Percentiles rank a stretch among this genome's conserved stretches.
phyloP scores from a whole-genome alignment of 1,284 basidiomycete genomes.

The Microbotryomycetes sp. region DNA sequence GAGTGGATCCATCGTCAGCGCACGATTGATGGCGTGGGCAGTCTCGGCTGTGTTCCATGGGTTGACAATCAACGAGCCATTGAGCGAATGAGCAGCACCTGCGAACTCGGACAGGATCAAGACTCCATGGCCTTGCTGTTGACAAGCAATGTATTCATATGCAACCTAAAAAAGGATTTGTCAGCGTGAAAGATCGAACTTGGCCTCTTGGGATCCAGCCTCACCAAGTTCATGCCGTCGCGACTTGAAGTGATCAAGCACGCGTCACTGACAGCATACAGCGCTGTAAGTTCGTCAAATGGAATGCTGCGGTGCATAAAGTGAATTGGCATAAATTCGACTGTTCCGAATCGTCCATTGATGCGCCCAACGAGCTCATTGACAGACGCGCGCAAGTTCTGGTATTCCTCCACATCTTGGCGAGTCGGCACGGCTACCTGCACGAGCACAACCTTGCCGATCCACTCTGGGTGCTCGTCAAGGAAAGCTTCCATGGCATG shows the following conservation, averaged over 20 bases:
- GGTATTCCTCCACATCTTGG: constrained; percentile 98
- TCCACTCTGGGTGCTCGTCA: constrained; percentile 96
- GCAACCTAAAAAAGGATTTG: constrained; percentile 64
- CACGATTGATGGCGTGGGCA: constrained; percentile 89
- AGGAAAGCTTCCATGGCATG: constrained; percentile 95
- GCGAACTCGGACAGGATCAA: constrained; percentile 99
- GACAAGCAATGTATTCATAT: constrained; percentile 97
- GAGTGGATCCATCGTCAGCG: constrained; percentile 78
- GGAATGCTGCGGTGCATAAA: constrained; percentile 89
- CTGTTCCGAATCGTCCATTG: constrained; percentile 96
- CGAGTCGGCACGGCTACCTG: constrained; percentile 96
- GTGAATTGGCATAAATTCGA: constrained; percentile 98
- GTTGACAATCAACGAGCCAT: constrained; percentile 89
- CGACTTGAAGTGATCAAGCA: constrained; percentile 91
- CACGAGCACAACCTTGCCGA: constrained; percentile 94
- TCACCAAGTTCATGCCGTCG: constrained; percentile 96
- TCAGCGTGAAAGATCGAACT: not conserved
- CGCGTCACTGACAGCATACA: constrained; percentile 94
- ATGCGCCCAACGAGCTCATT: constrained; percentile 97
- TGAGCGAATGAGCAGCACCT: constrained; percentile 90
- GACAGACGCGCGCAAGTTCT: constrained; percentile 89
- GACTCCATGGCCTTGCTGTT: constrained; percentile 82
- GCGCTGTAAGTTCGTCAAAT: constrained; percentile 91
- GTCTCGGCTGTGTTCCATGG: constrained; percentile 74
- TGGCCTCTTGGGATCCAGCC: constrained; percentile 40